Evolutionary conservation across 768 basidiomycete genomes (phyloP).

Genomic region (Rhodotorula graminis): DNA sequence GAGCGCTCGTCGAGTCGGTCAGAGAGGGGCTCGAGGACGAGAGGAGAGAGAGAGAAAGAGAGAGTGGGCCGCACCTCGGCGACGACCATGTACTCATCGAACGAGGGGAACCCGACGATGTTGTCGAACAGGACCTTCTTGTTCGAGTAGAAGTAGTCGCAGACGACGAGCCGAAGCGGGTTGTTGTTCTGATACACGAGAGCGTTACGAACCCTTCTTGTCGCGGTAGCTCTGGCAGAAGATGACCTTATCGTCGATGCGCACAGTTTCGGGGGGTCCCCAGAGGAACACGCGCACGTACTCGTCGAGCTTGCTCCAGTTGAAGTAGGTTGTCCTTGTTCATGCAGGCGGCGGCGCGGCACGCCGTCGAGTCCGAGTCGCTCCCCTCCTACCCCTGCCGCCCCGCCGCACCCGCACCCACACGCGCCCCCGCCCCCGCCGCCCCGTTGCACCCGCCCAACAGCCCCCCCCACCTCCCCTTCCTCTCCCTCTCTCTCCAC

Average conservation of each 20-base stretch:
- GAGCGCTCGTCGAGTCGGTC: not conserved
- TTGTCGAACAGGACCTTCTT: slow-evolving; percentile 74
- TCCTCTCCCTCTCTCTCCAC: slow-evolving; percentile 14
- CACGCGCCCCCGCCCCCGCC: too few relatives aligned
- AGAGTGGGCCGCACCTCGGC: slow-evolving; percentile 66
- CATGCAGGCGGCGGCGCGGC: slow-evolving; percentile 71
- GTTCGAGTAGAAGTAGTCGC: slow-evolving; percentile 64
- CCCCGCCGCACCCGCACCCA: not conserved
- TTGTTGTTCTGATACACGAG: slow-evolving; percentile 54
- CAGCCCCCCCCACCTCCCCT: slow-evolving; percentile 10
- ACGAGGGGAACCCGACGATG: slow-evolving; percentile 92
- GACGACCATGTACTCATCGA: slow-evolving; percentile 91
- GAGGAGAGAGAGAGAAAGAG: not conserved
- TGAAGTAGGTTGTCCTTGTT: slow-evolving; percentile 67
- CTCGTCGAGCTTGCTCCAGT: slow-evolving; percentile 69
- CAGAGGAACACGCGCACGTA: slow-evolving; percentile 91
- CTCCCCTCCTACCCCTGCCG: not conserved
- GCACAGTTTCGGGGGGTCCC: slow-evolving; percentile 72
- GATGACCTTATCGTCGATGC: slow-evolving; percentile 79
- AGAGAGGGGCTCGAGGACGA: not conserved
- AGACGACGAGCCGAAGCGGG: slow-evolving; percentile 72
- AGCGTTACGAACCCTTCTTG: slow-evolving; percentile 72
- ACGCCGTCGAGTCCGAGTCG: slow-evolving; percentile 52
- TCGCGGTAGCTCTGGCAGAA: slow-evolving; percentile 80
- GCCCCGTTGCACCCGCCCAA: too few relatives aligned